Base-by-base conservation (phyloP, 2,329 filamentous ascomycete genomes). In the Triangularia verruculosa region DNA sequence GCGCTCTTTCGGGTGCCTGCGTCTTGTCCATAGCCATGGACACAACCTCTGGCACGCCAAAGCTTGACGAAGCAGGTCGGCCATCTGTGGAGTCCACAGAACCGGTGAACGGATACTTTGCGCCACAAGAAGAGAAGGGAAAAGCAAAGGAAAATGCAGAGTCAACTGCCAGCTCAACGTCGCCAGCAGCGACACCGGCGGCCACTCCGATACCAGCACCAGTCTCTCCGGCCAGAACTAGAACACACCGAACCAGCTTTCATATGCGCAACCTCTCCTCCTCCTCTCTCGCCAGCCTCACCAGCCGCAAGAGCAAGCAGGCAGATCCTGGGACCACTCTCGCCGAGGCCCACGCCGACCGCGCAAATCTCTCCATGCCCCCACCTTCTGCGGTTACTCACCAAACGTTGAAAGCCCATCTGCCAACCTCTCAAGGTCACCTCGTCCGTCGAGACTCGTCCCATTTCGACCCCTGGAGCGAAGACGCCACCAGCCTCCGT, bases 341-440 rank as follows among this genome's bases (percentile, higher is more conserved):
- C 28, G 84, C 82, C 65, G 81, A 83, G 62, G 79, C 80, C 66
- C 81, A 84, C 73, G 81, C 83, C 66, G 85, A 86, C 63, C 81
- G 82, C 71, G 81, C 86, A 62, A 88, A 81, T 74, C 80, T 89
- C 65, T 89, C 85, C 68, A 88, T 90, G 83, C 86, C 87, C 43
- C 82, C 86, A 63, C 80, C 83, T 28, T 72, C 77, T 17, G 70
- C 77, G 24, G 73, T 74, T 66, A 75, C 80, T 12, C 61, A 39
- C 27, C 39, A 59, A 24, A 32, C 57, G 47, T 51, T 51, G 43
- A 64, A 58, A 47, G 30, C 39, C 78, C 66, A 74, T 78, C 58
- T 75, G 77, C 51, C 75, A 76, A 69, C 66, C 79, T n/a, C n/a
- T n/a, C 67, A 73, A 78, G 51, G 22, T 27, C 39, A 47, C 20